These are phyloP conservation scores for Cornus suecica DNA, from an alignment of 148 eudicot genomes.

Conservation along the genomic window DNA sequence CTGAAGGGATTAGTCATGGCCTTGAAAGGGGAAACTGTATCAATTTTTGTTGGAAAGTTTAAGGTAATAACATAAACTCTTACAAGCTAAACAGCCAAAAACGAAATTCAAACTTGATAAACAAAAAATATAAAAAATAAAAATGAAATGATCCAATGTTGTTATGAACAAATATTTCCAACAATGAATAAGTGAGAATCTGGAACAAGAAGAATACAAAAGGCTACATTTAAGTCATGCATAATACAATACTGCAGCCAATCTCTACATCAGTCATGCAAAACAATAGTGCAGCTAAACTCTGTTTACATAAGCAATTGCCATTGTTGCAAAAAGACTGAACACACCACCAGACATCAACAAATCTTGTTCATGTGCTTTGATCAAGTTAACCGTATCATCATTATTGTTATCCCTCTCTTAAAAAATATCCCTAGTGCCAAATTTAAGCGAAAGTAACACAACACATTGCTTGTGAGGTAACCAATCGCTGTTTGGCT, in stretches of 20 bases:
- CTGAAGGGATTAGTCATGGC: too few relatives aligned
- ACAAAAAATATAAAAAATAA: background rate
- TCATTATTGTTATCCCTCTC: background rate
- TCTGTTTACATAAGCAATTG: too few relatives aligned
- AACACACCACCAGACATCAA: too few relatives aligned
- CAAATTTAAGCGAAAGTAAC: background rate
- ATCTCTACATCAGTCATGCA: too few relatives aligned
- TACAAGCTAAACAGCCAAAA: background rate
- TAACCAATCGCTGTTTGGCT: background rate
- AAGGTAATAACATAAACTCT: background rate
- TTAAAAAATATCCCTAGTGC: background rate
- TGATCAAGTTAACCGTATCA: too few relatives aligned
- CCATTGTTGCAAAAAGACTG: too few relatives aligned
- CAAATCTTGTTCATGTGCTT: too few relatives aligned
- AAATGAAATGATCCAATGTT: background rate
- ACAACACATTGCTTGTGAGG: background rate
- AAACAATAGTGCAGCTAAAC: too few relatives aligned
- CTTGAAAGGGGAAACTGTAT: background rate
- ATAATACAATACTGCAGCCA: background rate
- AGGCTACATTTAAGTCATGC: background rate
- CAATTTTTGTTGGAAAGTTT: background rate
- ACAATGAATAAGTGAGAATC: background rate
- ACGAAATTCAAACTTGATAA: background rate
- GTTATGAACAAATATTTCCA: background rate
- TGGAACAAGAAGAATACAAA: too few relatives aligned